Base-by-base conservation (phyloP, 495 filamentous ascomycete genomes). In the Podospora bellae-mahoneyi region DNA sequence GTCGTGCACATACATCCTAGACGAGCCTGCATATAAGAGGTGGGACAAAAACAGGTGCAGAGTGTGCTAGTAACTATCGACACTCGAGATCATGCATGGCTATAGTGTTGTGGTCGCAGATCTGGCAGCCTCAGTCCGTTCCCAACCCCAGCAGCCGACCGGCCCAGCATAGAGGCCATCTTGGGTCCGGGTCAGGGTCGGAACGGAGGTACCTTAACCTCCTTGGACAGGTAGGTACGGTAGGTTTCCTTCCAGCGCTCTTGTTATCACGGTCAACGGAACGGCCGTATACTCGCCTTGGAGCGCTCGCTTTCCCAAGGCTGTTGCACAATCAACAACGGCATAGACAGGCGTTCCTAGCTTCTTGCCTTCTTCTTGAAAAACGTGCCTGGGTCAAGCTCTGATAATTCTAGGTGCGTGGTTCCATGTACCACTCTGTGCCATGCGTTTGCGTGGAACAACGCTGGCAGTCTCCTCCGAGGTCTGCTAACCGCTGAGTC, bases 91-190 rank as follows among this genome's bases (percentile, higher is more conserved):
- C 55, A 68, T 55, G 9, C 64, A 20, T 62, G 60, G 28, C 28
- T 19, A 60, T 63, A 53, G 39, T 67, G 34, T 18, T 54, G n/a
- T 20, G 28, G 61, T 48, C 61, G 18, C 61, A 63, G 61, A 63
- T 63, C 61, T 63, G 34, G 61, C 32, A 34, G 28, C 61, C 32
- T 48, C 39, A 16, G 0, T 39, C 34, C 3, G 10, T 4, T 5
- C 34, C 34, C 34, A 10, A 39, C 3, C 34, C 34, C 34, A 10
- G 34, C 34, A 5, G 10, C 6, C 34, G 10, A 6, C 7, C 30
- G 7, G 30, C 4, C 7, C 30, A 32, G 30, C 30, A 32, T 5
- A 4, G 30, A 7, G 30, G 30, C 30, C 30, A 7, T 23, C 30
- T 32, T 32, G 30, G 30, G 4, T 32, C 30, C 30, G 7, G 30